Evolutionary conservation across 169 alveolate genomes (phyloP).

Genomic region (Plasmodium vivax): DNA sequence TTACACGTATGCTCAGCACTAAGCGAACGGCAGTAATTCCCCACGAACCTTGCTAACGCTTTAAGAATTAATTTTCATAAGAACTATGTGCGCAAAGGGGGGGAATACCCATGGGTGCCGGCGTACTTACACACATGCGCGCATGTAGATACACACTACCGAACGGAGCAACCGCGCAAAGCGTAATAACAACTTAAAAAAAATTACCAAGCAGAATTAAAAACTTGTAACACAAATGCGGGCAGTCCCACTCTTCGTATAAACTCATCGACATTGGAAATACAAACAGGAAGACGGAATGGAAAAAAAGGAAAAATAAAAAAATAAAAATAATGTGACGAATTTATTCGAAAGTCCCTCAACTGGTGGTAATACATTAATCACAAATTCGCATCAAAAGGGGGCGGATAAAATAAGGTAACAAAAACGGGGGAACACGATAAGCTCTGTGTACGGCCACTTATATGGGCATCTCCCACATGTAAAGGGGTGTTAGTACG

Average conservation of each 20-base stretch:
- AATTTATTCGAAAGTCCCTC: neutral
- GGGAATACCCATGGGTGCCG: neutral
- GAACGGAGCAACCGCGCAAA: neutral
- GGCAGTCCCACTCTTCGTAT: neutral
- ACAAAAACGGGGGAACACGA: neutral
- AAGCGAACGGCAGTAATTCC: neutral
- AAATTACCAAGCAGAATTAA: neutral
- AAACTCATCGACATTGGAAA: neutral
- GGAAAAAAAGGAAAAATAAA: neutral
- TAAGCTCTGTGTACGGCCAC: neutral
- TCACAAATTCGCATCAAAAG: neutral
- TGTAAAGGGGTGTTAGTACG: neutral
- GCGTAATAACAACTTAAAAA: neutral
- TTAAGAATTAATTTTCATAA: neutral
- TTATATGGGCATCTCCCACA: neutral
- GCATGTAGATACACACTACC: neutral
- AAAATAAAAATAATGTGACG: neutral
- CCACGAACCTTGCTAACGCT: neutral
- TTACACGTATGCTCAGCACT: neutral
- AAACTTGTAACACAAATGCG: neutral
- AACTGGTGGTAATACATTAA: neutral
- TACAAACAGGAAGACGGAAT: neutral
- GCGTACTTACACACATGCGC: neutral
- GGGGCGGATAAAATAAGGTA: neutral
- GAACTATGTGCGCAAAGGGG: neutral